A percentile compares a stretch with the other conserved stretches of the same genome.
These are phyloP conservation scores for Austroboletus sp. DNA, from an alignment of 1,284 basidiomycete species.

Conservation along the genomic window DNA sequence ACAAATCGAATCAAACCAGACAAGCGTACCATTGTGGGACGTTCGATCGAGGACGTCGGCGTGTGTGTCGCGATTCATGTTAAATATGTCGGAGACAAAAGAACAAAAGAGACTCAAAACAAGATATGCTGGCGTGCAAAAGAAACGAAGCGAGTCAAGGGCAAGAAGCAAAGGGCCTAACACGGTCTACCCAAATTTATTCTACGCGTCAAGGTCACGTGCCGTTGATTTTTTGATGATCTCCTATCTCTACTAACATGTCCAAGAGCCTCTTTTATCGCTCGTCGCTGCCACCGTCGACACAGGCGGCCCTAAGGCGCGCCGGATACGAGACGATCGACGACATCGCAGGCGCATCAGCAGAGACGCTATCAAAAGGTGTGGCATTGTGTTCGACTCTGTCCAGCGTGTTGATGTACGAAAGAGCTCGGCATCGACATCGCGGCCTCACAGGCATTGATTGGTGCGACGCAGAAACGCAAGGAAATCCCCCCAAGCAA, in stretches of 20 bases:
- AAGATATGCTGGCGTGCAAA: slow-evolving; percentile 1
- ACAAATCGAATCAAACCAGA: background rate
- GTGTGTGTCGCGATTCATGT: slow-evolving; percentile 29
- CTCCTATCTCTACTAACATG: slow-evolving; percentile 13
- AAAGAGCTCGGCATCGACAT: slow-evolving; percentile 46
- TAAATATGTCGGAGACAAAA: background rate
- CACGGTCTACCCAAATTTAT: slow-evolving; percentile 29
- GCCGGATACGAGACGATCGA: slow-evolving; percentile 49
- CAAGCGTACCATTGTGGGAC: slow-evolving; percentile 14
- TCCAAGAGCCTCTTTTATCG: slow-evolving; percentile 28
- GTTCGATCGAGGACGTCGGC: slow-evolving; percentile 8
- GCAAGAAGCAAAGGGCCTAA: slow-evolving; percentile 20
- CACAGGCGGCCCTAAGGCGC: slow-evolving; percentile 36
- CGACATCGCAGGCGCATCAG: slow-evolving; percentile 38
- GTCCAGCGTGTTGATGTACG: background rate
- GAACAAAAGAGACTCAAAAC: slow-evolving; percentile 3
- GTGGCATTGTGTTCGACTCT: slow-evolving; percentile 7
- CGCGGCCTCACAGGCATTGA: slow-evolving; percentile 39
- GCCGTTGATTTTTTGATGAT: slow-evolving; percentile 17
- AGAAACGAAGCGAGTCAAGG: slow-evolving; percentile 14
- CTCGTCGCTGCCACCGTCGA: slow-evolving; percentile 23
- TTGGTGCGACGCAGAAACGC: slow-evolving; percentile 36
- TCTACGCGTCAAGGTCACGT: slow-evolving; percentile 32
- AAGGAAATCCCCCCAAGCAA: slow-evolving; percentile 44
- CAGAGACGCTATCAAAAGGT: slow-evolving; percentile 44